Percentiles rank a stretch among this genome's conserved stretches.
phyloP scores from a whole-genome alignment of 352 stramenopile species.

The Phytophthora pistaciae region DNA sequence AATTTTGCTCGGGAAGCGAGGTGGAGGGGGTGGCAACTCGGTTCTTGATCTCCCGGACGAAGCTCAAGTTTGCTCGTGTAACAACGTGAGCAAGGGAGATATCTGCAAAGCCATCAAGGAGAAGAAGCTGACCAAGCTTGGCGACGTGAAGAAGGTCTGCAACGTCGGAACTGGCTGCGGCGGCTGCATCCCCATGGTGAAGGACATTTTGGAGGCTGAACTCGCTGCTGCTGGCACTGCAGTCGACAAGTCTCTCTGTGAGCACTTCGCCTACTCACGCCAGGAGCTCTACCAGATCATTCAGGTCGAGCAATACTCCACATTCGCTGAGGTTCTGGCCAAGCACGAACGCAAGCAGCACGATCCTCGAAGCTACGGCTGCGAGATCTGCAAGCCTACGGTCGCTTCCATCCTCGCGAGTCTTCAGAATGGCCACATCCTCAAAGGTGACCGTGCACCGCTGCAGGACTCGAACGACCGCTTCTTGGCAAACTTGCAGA shows the following conservation, averaged over 20 bases:
- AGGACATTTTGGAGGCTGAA: conserved; percentile 86
- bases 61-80: conserved; percentile 93
- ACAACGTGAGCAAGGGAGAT: conserved; percentile 90
- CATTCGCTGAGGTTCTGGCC: conserved; percentile 88
- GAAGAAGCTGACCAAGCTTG: conserved; percentile 77
- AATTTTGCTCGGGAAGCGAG: conserved; percentile 68
- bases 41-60: conserved; percentile 77
- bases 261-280: conserved; percentile 92
- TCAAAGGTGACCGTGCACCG: conserved; percentile 78
- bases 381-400: conserved; percentile 94
- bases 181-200: conserved; percentile 92
- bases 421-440: conserved; percentile 88
- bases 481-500: conserved; percentile 94
- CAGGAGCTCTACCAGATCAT: conserved; percentile 92
- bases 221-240: conserved; percentile 87
- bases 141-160: conserved; percentile 85
- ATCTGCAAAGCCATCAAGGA: conserved; percentile 82
- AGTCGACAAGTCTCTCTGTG: conserved; percentile 91
- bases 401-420: conserved; percentile 92
- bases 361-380: conserved; percentile 72
- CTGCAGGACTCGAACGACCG: conserved; percentile 95
- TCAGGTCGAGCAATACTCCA: conserved; percentile 83
- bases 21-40: conserved; percentile 35
- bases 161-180: conserved; percentile 92
- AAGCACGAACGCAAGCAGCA: conserved; percentile 76